These are phyloP conservation scores for Pleurotus sapidus DNA, from an alignment of 768 basidiomycete species.

Conservation along the genomic window DNA sequence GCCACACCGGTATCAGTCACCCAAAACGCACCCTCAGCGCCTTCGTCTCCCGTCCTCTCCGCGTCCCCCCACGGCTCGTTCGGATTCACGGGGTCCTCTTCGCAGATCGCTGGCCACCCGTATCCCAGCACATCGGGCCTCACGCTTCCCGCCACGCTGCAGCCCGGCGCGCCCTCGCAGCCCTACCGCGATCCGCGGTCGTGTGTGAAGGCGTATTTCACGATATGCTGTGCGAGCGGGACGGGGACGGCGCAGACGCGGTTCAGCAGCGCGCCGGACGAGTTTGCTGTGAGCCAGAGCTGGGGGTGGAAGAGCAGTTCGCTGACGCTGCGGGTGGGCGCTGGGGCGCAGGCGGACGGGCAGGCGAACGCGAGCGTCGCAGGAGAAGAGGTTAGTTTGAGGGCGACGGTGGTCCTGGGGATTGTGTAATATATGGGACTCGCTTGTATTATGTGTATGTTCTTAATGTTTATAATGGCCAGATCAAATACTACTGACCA, in stretches of 20 bases:
- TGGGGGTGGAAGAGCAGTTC: constrained; percentile 89
- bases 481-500: too few species aligned
- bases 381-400: constrained; percentile 56
- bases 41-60: constrained; percentile 15
- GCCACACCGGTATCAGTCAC: constrained; percentile 33
- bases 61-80: constrained; percentile 20
- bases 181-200: constrained; percentile 77
- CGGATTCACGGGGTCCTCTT: neutral
- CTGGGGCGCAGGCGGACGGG: constrained; percentile 36
- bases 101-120: constrained; percentile 5
- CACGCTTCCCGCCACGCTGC: constrained; percentile 38
- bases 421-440: constrained; percentile 43
- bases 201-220: constrained; percentile 76
- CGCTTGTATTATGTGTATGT: too few species aligned
- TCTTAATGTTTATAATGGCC: too few species aligned
- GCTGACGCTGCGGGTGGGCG: constrained; percentile 46
- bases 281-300: constrained; percentile 80
- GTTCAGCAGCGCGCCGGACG: constrained; percentile 84
- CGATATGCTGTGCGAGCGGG: constrained; percentile 76
- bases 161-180: constrained; percentile 50
- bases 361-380: constrained; percentile 19
- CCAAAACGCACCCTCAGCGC: constrained; percentile 15
- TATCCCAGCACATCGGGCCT: constrained; percentile 5
- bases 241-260: constrained; percentile 80
- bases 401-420: constrained; percentile 79